Conservation (phyloP, 75 land plant species). For the Adiantum capillusveneris region DNA sequence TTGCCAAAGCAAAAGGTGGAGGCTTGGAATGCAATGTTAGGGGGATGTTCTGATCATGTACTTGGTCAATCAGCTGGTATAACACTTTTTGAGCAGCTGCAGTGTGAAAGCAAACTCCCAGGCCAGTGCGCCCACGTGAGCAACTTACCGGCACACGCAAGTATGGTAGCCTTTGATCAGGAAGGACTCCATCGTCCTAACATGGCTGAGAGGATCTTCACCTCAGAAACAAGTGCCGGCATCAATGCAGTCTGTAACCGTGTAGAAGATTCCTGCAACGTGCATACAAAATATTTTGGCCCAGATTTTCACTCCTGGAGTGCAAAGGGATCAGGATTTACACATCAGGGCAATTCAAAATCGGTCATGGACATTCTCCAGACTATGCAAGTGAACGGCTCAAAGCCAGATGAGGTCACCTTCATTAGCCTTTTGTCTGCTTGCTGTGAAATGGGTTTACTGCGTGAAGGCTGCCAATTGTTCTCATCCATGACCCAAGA, state of each 20-base stretch:
- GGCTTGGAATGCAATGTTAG: conserved; percentile 41
- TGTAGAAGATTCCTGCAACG: conserved; percentile 32
- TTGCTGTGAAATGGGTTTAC: conserved; percentile 30
- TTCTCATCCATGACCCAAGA: conserved; percentile 2
- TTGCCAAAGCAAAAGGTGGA: conserved; percentile 31
- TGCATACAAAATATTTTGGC: conserved; percentile 27
- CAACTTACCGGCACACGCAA: conserved; percentile 37
- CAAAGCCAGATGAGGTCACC: conserved; percentile 42
- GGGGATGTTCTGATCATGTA: conserved; percentile 27
- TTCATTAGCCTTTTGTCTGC: conserved; percentile 40
- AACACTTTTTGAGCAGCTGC: conserved; percentile 38
- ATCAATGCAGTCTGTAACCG: conserved; percentile 43
- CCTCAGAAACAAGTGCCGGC: conserved; percentile 31
- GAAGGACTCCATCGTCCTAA: conserved; percentile 44
- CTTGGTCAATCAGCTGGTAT: conserved; percentile 14
- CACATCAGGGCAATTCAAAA: conserved; percentile 13
- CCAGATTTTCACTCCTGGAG: conserved; percentile 49
- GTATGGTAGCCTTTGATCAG: conserved; percentile 11
- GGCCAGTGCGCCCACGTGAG: conserved; percentile 25
- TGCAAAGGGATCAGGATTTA: conserved; percentile 39
- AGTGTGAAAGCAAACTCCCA: conserved; percentile 15
- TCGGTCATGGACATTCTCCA: conserved; percentile 36
- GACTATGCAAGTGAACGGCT: conserved; percentile 31
- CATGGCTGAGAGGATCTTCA: conserved; percentile 6
- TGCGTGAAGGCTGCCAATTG: background rate